Evolutionary conservation across 176 grass and related monocot genomes (phyloP), one percentile per base, ranked within the genome.

Genomic region (Rhipidocladum racemiflorum): DNA sequence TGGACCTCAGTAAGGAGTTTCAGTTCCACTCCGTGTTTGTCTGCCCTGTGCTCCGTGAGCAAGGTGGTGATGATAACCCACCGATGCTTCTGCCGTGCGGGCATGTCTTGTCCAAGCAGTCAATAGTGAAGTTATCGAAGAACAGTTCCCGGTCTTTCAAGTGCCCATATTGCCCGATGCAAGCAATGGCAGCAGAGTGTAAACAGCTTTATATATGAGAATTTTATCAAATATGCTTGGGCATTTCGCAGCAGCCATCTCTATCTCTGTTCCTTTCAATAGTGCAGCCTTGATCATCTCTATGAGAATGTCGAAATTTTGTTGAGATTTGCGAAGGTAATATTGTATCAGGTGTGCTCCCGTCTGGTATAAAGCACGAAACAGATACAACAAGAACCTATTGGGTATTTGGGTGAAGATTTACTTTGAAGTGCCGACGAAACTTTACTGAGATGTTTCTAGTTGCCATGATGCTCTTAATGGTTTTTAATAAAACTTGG

Each of bases 1-100:
- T 89, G 16, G 82, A 85, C 34, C 70, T 89, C 30, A 9, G 63
- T 14, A 81, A 14, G 10, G 82, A 89, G 34, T 85, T 89, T 56
- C 87, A 85, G 29, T 85, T 81, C 71, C 87, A 85, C 48, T 89
- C 87, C 0, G 49, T 89, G 40, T 85, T 89, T 23, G 34, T 89
- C 6, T 89, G 87, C 44, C 87, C 87, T 7, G 87, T 85, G 70
- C 82, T 85, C 45, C 77, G 77, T 38, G 87, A 89, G 51, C 76
- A 89, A 85, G 70, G 42, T 11, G 76, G 39, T 5, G 76, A 89
- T 40, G 87, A 85, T 35, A 89, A 89, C 27, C 87, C 82, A 32
- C 87, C 87, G 14, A 81, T 89, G 76, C 82, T 89, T 63, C 83
- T 89, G 53, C 82, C 82, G 11, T 89, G 82, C 18, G 82, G 82